Evolutionary conservation across 2,329 filamentous ascomycete genomes (phyloP), one percentile per base, ranked within the genome.

Genomic region (Fusarium albosuccineum): DNA sequence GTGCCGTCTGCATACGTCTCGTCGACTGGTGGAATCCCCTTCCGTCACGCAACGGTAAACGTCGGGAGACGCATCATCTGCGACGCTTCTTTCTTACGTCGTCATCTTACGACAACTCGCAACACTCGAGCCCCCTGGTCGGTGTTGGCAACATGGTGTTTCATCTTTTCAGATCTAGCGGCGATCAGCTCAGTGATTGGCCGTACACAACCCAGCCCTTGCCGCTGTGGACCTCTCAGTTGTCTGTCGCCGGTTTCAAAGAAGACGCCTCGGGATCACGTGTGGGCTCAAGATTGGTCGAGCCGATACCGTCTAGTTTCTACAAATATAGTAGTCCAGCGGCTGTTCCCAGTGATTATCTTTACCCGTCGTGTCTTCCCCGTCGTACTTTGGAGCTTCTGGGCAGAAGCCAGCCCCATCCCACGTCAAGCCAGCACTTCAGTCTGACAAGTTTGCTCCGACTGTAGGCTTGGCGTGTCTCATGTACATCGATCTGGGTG

Each of bases 151-250:
- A 39, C 16, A 36, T 51, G 33, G 33, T 59, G 67, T 68, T 68
- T 70, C 64, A 70, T 49, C 57, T 56, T 54, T 54, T 33, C 29
- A 68, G 68, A 70, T 70, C 67, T 67, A 34, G 45, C 41, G 51
- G 53, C 48, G 48, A 64, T 64, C 65, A n/a, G 51, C 27, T 37
- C 46, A 16, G 16, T 60, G 49, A 63, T 60, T 68, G 54, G 64
- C n/a, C 10, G 11, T 26, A 41, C 30, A 26, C 10, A 44, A 27
- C 29, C 39, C 55, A 45, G 27, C 36, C 48, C 52, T 57, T 68
- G 27, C 53, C 50, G 50, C 42, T 68, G 46, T 60, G 50, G 29
- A 33, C 26, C 37, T 16, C 22, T 36, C 17, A 36, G 17, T 48
- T 40, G 40, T 37, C n/a, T 44, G 16, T 30, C 11, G 42, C 34